A percentile compares a stretch with the other conserved stretches of the same genome.
phyloP scores from a whole-genome alignment of 2,329 filamentous ascomycete species.

The Paraphoma sp. region DNA sequence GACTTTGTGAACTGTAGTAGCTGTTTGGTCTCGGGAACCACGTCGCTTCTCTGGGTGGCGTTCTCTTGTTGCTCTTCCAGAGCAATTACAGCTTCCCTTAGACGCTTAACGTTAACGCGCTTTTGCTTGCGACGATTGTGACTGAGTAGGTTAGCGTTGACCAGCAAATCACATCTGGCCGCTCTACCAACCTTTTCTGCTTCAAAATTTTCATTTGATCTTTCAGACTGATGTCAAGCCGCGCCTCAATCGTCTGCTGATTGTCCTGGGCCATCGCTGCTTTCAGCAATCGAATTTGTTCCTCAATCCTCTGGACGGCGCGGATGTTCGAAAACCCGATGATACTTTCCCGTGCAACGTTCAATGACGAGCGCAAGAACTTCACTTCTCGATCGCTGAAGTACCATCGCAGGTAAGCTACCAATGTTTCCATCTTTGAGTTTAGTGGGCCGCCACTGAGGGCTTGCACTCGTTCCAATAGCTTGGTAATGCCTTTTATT shows the following conservation, averaged over 20 bases:
- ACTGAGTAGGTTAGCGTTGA: neutral
- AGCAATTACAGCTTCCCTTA: no score
- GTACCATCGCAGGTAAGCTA: constrained; percentile 8
- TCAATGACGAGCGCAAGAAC: constrained; percentile 7
- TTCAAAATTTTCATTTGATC: neutral
- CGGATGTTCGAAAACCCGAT: constrained; percentile 5
- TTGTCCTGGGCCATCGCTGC: neutral
- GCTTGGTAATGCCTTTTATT: neutral
- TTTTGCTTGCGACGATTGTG: neutral
- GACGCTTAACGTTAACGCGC: neutral
- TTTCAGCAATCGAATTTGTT: neutral
- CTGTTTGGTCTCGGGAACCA: neutral
- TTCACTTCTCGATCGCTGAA: constrained; percentile 6
- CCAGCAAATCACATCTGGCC: neutral
- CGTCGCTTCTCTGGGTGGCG: no score
- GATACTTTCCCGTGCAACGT: constrained; percentile 10
- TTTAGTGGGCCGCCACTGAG: neutral
- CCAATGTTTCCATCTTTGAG: neutral
- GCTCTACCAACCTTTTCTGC: neutral
- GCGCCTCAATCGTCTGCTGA: neutral
- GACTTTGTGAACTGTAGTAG: neutral
- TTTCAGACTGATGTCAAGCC: neutral
- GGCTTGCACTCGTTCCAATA: constrained; percentile 1
- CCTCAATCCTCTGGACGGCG: constrained; percentile 2
- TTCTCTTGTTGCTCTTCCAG: no score